Conservation (phyloP, 2,329 filamentous ascomycete species). For the Cercospora nicotianae region DNA sequence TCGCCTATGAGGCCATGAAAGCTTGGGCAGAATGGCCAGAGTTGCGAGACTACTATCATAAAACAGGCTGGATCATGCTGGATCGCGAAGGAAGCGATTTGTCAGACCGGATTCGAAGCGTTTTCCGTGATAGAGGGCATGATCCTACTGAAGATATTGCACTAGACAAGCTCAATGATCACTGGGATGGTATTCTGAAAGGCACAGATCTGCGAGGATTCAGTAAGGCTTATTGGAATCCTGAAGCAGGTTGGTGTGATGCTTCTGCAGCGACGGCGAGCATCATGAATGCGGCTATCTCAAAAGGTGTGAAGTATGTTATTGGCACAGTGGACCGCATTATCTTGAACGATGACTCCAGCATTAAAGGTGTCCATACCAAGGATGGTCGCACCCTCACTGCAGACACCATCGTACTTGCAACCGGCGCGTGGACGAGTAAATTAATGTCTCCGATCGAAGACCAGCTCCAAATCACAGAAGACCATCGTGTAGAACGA, state of each 20-base stretch:
- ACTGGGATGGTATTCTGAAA: constrained; percentile 46
- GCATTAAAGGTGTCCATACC: constrained; percentile 50
- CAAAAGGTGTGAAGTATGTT: constrained; percentile 49
- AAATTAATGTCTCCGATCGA: constrained; percentile 54
- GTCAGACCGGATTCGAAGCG: constrained; percentile 54
- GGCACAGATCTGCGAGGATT: constrained; percentile 43
- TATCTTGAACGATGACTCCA: constrained; percentile 37
- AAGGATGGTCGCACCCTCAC: constrained; percentile 48
- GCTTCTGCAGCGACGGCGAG: constrained; percentile 49
- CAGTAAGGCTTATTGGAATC: constrained; percentile 51
- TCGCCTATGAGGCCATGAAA: constrained; percentile 43
- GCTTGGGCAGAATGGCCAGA: constrained; percentile 40
- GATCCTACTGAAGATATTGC: constrained; percentile 47
- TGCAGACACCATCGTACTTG: constrained; percentile 57
- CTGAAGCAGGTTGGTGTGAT: constrained; percentile 56
- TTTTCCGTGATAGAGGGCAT: constrained; percentile 52
- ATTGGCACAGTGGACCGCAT: constrained; percentile 49
- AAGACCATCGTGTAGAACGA: constrained; percentile 50
- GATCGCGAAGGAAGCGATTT: constrained; percentile 51
- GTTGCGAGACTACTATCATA: constrained; percentile 53
- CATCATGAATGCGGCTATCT: constrained; percentile 48
- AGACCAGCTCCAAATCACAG: constrained; percentile 45
- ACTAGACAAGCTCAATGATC: constrained; percentile 43
- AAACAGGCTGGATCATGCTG: constrained; percentile 61
- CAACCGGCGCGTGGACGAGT: constrained; percentile 59